Conservation (phyloP, 352 stramenopile species). For the Aphanomyces invadans region DNA sequence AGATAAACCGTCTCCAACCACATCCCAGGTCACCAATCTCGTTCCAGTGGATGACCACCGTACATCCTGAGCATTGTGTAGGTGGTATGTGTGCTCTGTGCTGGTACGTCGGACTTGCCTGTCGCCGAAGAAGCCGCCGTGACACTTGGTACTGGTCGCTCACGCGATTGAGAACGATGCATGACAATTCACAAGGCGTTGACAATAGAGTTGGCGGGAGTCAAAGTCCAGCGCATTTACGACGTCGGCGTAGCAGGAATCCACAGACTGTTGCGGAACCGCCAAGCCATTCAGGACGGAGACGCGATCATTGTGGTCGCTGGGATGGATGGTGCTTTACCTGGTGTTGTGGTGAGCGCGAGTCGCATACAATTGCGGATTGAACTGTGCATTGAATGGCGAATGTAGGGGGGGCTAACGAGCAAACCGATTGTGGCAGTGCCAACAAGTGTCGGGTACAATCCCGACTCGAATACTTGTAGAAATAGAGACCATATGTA, state of each 20-base stretch:
- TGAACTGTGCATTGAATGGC: not conserved
- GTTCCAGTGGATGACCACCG: not conserved
- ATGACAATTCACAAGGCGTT: too few species aligned
- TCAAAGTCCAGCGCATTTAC: slow-evolving; percentile 75
- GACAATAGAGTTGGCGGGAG: slow-evolving; percentile 81
- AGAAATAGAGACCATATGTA: not conserved
- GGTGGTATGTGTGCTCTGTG: slow-evolving; percentile 84
- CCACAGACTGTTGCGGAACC: slow-evolving; percentile 85
- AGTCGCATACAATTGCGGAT: not conserved
- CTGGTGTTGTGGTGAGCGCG: slow-evolving; percentile 89
- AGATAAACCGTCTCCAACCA: slow-evolving; percentile 32
- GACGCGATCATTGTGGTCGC: slow-evolving; percentile 94
- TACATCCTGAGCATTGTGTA: too few species aligned
- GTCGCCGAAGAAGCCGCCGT: slow-evolving; percentile 95
- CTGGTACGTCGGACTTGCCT: slow-evolving; percentile 93
- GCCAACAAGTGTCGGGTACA: slow-evolving; percentile 90
- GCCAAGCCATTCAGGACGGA: slow-evolving; percentile 71
- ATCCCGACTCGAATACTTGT: slow-evolving; percentile 14
- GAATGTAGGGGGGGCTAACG: slow-evolving; percentile 62
- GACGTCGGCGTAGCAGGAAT: slow-evolving; percentile 93
- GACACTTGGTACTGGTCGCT: slow-evolving; percentile 81
- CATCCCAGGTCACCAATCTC: slow-evolving; percentile 6
- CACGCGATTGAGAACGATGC: too few species aligned
- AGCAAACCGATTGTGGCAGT: slow-evolving; percentile 82
- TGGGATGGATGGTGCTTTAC: slow-evolving; percentile 96